These are phyloP conservation scores for Gypsophila paniculata DNA, from an alignment of 179 eudicot genomes.

Conservation along the genomic window DNA sequence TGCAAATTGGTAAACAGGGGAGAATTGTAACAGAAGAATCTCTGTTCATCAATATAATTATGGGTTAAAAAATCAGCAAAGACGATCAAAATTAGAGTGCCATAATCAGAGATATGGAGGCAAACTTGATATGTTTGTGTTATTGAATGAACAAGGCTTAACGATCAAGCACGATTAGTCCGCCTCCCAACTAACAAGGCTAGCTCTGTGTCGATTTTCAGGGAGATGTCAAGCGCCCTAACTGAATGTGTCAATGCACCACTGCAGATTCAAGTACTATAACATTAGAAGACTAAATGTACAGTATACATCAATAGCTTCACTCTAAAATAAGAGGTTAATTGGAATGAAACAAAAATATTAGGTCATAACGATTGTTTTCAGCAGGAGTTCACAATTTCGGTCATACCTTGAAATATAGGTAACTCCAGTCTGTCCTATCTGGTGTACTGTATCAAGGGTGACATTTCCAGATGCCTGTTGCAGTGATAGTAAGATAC, in stretches of 20 bases:
- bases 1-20: neutral
- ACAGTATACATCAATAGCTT: neutral
- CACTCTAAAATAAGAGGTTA: neutral
- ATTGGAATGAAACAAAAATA: neutral
- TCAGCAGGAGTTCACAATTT: neutral
- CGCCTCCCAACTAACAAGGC: conserved; percentile 93
- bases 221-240: conserved; percentile 84
- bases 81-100: neutral
- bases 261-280: conserved; percentile 36
- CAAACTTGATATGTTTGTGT: neutral
- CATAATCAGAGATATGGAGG: neutral
- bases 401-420: conserved; percentile 77
- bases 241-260: conserved; percentile 94
- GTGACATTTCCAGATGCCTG: conserved; percentile 99
- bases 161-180: conserved; percentile 67
- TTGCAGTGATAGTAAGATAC: conserved; percentile 16
- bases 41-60: neutral
- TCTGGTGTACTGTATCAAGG: conserved; percentile 75
- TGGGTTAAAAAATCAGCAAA: neutral
- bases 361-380: neutral
- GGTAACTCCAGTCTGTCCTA: conserved; percentile 93
- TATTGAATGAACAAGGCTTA: neutral
- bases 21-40: neutral
- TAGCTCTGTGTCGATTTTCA: conserved; percentile 85
- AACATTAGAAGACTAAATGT: neutral